A percentile compares a stretch with the other conserved stretches of the same genome.
These are phyloP conservation scores for Codiaeum variegatum DNA, from an alignment of 441 rosid genomes.

Conservation along the genomic window DNA sequence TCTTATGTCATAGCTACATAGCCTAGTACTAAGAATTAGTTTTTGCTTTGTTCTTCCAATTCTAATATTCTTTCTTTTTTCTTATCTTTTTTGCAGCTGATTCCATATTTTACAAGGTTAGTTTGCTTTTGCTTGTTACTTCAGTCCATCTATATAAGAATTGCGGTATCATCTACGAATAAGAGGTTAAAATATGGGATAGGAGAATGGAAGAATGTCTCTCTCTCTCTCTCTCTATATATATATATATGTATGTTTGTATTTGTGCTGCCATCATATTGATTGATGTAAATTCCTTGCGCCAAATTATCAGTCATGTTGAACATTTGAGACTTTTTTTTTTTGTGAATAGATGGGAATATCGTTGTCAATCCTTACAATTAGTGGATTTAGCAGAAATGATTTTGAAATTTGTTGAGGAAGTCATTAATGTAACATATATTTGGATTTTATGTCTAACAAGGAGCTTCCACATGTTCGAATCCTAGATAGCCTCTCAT, in stretches of 20 bases:
- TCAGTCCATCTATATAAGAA: background rate
- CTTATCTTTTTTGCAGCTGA: conserved; percentile 51
- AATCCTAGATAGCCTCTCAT: conserved; percentile 7
- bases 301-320: conserved; percentile 10
- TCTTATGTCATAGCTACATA: background rate
- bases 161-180: background rate
- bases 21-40: background rate
- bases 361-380: background rate
- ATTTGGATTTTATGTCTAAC: background rate
- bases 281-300: conserved; percentile 6
- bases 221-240: no score
- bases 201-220: background rate
- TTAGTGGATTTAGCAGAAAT: background rate
- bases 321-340: background rate
- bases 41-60: conserved; percentile 8
- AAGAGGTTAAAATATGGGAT: background rate
- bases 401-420: background rate
- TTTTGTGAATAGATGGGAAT: background rate
- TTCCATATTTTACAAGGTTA: conserved; percentile 67
- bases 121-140: conserved; percentile 21
- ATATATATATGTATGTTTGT: background rate
- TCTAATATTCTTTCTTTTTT: conserved; percentile 14
- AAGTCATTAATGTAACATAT: background rate
- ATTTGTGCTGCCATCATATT: background rate
- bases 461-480: background rate